Conservation (phyloP, 164 flowering plant species). For the Sextonia rubra region DNA sequence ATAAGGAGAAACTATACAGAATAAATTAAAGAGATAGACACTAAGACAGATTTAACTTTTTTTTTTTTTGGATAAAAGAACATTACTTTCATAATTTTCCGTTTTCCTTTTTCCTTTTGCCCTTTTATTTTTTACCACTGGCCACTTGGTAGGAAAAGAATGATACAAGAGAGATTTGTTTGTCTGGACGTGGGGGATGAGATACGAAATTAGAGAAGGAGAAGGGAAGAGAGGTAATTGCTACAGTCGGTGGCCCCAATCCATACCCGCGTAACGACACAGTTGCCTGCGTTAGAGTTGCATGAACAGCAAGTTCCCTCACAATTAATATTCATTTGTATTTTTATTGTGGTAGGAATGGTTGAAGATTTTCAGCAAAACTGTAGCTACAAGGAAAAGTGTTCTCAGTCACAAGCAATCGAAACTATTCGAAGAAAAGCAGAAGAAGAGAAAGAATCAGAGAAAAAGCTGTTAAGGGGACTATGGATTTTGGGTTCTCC, state of each 20-base stretch:
- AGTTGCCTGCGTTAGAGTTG: conserved; percentile 22
- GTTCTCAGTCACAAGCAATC: not conserved
- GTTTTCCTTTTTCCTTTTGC: too few relatives aligned
- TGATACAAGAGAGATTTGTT: not conserved
- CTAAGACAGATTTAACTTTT: too few relatives aligned
- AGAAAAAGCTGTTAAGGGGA: conserved; percentile 5
- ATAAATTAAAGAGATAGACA: too few relatives aligned
- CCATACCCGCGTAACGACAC: conserved; percentile 25
- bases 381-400: conserved; percentile 11
- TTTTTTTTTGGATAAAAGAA: too few relatives aligned
- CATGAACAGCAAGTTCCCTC: conserved; percentile 23
- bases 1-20: too few relatives aligned
- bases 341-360: conserved; percentile 19
- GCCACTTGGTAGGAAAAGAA: not conserved
- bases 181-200: conserved; percentile 15
- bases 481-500: conserved; percentile 21
- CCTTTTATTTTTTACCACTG: not conserved
- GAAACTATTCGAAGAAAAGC: conserved; percentile 18
- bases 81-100: too few relatives aligned
- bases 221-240: conserved; percentile 20
- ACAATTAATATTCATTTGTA: conserved; percentile 14
- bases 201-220: conserved; percentile 19
- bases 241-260: conserved; percentile 38
- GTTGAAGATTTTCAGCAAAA: conserved; percentile 2
- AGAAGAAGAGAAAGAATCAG: conserved; percentile 10